Percentiles rank a stretch among this genome's conserved stretches.
These are phyloP conservation scores for Pythium volutum DNA, from an alignment of 352 stramenopile genomes.

Conservation along the genomic window DNA sequence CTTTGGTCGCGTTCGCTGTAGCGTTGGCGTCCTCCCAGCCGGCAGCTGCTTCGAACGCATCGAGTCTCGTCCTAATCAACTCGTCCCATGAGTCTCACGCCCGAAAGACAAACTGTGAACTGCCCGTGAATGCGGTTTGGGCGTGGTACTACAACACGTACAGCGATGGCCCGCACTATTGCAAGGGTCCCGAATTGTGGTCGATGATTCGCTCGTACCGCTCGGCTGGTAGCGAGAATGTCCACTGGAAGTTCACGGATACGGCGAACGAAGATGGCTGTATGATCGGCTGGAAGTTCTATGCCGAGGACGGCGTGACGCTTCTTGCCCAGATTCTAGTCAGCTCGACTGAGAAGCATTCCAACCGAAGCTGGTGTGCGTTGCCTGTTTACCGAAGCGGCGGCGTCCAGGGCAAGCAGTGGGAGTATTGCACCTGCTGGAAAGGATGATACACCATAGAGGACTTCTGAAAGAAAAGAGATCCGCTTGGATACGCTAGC, in stretches of 20 bases:
- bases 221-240: neutral
- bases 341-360: neutral
- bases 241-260: constrained; percentile 13
- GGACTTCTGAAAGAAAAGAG: too few species aligned
- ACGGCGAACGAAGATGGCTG: neutral
- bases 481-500: neutral
- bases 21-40: too few species aligned
- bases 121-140: neutral
- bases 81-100: too few species aligned
- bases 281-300: constrained; percentile 7
- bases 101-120: too few species aligned
- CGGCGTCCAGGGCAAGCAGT: constrained; percentile 7
- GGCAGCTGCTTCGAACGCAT: too few species aligned
- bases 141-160: neutral
- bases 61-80: too few species aligned
- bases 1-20: too few species aligned
- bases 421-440: constrained; percentile 1
- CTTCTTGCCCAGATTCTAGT: neutral
- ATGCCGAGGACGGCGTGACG: neutral
- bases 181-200: neutral
- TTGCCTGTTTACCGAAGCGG: constrained; percentile 12
- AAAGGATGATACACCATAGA: neutral
- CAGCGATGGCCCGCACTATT: neutral
- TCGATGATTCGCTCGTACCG: constrained; percentile 3
- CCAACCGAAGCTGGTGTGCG: constrained; percentile 7